Evolutionary conservation across 2,329 filamentous ascomycete species (phyloP).

Genomic region (Microsporum ferrugineum): DNA sequence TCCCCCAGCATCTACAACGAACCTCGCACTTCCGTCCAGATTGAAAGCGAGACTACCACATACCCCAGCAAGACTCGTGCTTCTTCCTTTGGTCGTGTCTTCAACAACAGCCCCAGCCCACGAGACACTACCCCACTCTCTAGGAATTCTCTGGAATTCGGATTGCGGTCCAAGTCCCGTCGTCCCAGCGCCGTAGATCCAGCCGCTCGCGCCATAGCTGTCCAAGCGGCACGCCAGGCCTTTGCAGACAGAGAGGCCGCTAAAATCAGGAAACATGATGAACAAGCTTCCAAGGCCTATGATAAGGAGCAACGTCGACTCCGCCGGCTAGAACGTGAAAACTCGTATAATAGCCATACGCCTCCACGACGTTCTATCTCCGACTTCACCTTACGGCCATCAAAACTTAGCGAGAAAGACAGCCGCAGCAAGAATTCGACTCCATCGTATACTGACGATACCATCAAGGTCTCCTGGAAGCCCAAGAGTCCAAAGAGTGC

Average conservation of each 20-base stretch:
- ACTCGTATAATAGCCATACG: background rate
- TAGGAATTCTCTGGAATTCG: slow-evolving; percentile 46
- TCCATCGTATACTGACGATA: background rate
- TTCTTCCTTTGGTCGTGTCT: slow-evolving; percentile 35
- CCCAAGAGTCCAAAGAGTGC: slow-evolving; percentile 20
- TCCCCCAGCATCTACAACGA: slow-evolving; percentile 12
- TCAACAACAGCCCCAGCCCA: slow-evolving; percentile 39
- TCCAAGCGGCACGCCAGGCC: slow-evolving; percentile 45
- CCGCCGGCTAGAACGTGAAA: slow-evolving; percentile 25
- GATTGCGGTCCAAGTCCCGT: slow-evolving; percentile 41
- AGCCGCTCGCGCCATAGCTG: slow-evolving; percentile 43
- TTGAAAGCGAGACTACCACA: slow-evolving; percentile 33
- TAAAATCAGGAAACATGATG: slow-evolving; percentile 44
- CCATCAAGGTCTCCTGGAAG: slow-evolving; percentile 12
- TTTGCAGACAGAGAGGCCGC: slow-evolving; percentile 50
- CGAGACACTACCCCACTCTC: slow-evolving; percentile 43
- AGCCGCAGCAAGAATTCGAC: background rate
- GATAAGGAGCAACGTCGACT: slow-evolving; percentile 34
- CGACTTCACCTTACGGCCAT: slow-evolving; percentile 8
- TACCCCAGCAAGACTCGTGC: slow-evolving; percentile 39
- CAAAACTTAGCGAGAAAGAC: slow-evolving; percentile 8
- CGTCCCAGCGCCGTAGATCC: slow-evolving; percentile 38
- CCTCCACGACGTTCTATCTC: slow-evolving; percentile 3
- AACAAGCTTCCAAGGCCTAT: slow-evolving; percentile 40
- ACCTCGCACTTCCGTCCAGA: slow-evolving; percentile 27